phyloP scores from a whole-genome alignment of 805 yeast genomes.

The Maudiozyma barnettii region DNA sequence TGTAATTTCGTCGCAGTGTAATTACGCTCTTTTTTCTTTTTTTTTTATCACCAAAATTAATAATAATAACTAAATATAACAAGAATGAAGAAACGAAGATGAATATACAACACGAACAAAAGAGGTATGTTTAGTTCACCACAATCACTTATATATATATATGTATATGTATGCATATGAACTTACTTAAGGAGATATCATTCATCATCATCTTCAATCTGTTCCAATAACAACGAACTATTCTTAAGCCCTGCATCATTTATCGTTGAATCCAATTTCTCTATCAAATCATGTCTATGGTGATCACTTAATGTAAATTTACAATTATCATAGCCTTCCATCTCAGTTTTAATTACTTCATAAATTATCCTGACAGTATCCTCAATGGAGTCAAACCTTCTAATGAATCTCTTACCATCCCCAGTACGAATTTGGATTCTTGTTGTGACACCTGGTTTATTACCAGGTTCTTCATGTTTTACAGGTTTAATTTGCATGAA shows the following conservation, averaged over 20 bases:
- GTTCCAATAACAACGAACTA: slow-evolving; percentile 68
- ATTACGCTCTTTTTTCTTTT: too few relatives aligned
- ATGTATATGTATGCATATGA: neutral
- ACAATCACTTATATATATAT: neutral
- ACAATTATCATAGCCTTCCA: slow-evolving; percentile 34
- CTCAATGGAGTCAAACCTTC: slow-evolving; percentile 44
- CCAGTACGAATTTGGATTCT: slow-evolving; percentile 84
- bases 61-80: too few relatives aligned
- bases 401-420: slow-evolving; percentile 73
- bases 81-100: neutral
- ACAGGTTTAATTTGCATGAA: slow-evolving; percentile 42
- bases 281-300: slow-evolving; percentile 50
- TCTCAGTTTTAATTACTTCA: slow-evolving; percentile 54
- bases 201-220: neutral
- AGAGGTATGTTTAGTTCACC: neutral
- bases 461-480: slow-evolving; percentile 55
- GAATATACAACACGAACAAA: neutral
- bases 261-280: slow-evolving; percentile 46
- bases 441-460: slow-evolving; percentile 46
- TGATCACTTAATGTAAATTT: slow-evolving; percentile 46
- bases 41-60: too few relatives aligned
- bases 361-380: slow-evolving; percentile 56
- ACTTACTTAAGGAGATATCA: neutral
- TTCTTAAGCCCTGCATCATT: slow-evolving; percentile 72
- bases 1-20: too few relatives aligned